Conservation (phyloP, 345 rosid genomes). For the Populus tremula region DNA sequence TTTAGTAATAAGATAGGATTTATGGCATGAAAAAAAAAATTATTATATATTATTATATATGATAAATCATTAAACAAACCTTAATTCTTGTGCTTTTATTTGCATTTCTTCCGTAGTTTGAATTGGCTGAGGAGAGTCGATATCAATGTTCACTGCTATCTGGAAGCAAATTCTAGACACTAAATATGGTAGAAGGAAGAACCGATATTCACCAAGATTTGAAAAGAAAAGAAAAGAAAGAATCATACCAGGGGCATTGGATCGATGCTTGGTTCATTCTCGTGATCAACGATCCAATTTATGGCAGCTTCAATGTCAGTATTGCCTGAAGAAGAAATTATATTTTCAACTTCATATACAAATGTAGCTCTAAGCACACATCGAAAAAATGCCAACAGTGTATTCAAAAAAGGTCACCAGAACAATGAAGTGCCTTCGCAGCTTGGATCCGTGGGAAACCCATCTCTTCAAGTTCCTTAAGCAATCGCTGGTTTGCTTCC, state of each 20-base stretch:
- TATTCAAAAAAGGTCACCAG: slow-evolving; percentile 40
- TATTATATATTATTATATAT: no score
- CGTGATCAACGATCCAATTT: slow-evolving; percentile 33
- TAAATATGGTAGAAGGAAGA: background rate
- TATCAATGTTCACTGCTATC: slow-evolving; percentile 65
- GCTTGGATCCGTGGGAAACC: slow-evolving; percentile 63
- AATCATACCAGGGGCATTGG: slow-evolving; percentile 18
- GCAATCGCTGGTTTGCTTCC: slow-evolving; percentile 52
- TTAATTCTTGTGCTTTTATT: slow-evolving; percentile 49
- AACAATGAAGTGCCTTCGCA: slow-evolving; percentile 59
- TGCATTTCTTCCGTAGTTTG: slow-evolving; percentile 41
- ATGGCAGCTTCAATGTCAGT: slow-evolving; percentile 23
- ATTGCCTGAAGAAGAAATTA: slow-evolving; percentile 20
- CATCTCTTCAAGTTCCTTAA: slow-evolving; percentile 61
- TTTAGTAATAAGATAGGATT: no score
- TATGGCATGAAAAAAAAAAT: no score
- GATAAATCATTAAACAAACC: slow-evolving; percentile 25
- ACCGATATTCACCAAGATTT: background rate
- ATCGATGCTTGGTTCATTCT: slow-evolving; percentile 28
- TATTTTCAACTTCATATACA: background rate
- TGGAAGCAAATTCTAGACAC: slow-evolving; percentile 24
- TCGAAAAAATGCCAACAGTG: background rate
- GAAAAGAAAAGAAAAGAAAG: background rate
- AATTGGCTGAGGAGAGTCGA: slow-evolving; percentile 50
- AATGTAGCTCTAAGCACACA: background rate